Evolutionary conservation across 371 early-diverging fungal species (phyloP).

Genomic region (Lichtheimia ramosa): DNA sequence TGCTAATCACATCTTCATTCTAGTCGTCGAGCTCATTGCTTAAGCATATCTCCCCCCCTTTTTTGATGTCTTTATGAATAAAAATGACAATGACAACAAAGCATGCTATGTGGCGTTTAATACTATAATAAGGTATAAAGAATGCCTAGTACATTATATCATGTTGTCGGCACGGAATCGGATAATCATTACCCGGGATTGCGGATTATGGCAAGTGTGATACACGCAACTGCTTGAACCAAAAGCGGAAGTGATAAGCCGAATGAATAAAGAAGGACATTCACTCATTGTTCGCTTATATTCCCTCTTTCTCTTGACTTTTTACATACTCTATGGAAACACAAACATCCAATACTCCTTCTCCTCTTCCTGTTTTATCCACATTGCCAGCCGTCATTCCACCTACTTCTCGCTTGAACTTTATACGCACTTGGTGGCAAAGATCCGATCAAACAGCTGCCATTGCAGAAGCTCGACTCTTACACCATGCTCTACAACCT

Average conservation of each 20-base stretch:
- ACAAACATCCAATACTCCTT: neutral
- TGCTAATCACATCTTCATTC: neutral
- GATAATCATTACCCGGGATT: no score
- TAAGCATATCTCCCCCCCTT: conserved; percentile 24
- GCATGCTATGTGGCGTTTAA: no score
- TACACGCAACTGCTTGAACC: no score
- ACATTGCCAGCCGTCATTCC: conserved; percentile 43
- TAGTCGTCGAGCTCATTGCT: conserved; percentile 52
- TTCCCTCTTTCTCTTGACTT: neutral
- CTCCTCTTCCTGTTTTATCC: conserved; percentile 10
- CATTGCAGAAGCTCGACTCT: conserved; percentile 48
- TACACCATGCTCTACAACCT: conserved; percentile 28
- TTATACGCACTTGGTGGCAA: conserved; percentile 50
- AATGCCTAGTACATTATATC: no score
- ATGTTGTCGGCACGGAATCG: no score
- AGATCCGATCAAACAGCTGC: conserved; percentile 44
- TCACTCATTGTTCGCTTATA: neutral
- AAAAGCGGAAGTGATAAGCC: no score
- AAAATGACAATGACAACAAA: neutral
- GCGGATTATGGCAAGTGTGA: no score
- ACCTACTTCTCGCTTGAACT: conserved; percentile 45
- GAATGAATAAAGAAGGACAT: no score
- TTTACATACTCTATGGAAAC: neutral
- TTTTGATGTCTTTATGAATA: neutral
- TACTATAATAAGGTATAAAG: no score